Evolutionary conservation across 371 early-diverging fungal species (phyloP).

Genomic region (Mortierella sp.): DNA sequence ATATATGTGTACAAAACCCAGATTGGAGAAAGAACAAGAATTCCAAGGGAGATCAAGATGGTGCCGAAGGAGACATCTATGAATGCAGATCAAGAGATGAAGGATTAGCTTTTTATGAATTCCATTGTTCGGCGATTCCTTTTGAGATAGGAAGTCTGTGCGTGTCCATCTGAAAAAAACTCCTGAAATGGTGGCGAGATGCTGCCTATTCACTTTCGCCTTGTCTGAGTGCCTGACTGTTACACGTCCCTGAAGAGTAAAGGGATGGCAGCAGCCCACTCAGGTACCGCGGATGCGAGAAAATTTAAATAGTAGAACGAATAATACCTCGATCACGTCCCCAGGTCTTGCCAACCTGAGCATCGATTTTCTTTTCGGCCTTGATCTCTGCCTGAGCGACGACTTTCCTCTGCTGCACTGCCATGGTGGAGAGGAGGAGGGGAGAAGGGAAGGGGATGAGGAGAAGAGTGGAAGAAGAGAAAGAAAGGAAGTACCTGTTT

Average conservation of each 20-base stretch:
- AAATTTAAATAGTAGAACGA: neutral
- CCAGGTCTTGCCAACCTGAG: slow-evolving; percentile 69
- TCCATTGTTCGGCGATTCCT: no score
- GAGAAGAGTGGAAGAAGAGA: slow-evolving; percentile 1
- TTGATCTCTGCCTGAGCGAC: slow-evolving; percentile 23
- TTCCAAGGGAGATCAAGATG: slow-evolving; percentile 58
- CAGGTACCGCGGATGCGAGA: neutral
- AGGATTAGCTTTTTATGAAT: neutral
- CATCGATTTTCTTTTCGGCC: slow-evolving; percentile 29
- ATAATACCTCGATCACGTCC: slow-evolving; percentile 63
- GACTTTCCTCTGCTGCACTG: slow-evolving; percentile 51
- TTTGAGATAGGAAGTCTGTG: no score
- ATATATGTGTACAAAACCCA: slow-evolving; percentile 75
- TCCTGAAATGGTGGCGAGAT: neutral
- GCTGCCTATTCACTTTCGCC: neutral
- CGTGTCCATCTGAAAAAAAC: neutral
- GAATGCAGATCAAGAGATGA: neutral
- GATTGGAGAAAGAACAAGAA: slow-evolving; percentile 72
- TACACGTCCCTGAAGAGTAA: no score
- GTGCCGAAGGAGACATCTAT: slow-evolving; percentile 65
- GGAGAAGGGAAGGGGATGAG: neutral
- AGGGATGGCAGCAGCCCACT: no score
- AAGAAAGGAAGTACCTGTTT: slow-evolving; percentile 4
- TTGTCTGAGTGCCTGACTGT: no score
- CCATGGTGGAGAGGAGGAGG: slow-evolving; percentile 26